Evolutionary conservation across 1,284 basidiomycete genomes (phyloP).

Genomic region (Cutaneotrichosporon spelunceum): DNA sequence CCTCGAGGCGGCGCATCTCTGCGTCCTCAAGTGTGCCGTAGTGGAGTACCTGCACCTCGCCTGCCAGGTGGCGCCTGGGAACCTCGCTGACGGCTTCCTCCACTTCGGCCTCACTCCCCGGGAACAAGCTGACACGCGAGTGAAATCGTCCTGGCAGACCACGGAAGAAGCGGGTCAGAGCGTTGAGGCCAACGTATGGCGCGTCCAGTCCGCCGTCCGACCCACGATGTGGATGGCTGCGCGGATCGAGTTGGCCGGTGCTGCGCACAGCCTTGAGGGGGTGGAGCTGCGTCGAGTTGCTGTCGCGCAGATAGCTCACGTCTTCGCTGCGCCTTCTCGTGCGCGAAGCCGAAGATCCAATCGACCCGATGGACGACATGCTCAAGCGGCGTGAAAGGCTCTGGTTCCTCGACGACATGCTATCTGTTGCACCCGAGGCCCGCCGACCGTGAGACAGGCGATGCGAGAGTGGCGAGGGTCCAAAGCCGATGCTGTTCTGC

Average conservation of each 20-base stretch:
- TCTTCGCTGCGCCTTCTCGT: not conserved
- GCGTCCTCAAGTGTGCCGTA: conserved; percentile 52
- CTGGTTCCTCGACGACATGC: not conserved
- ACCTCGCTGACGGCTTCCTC: not conserved
- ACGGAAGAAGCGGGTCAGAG: conserved; percentile 35
- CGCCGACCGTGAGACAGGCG: not conserved
- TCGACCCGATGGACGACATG: conserved; percentile 2
- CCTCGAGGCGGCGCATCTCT: conserved; percentile 50
- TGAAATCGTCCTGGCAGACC: conserved; percentile 41
- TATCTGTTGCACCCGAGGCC: not conserved
- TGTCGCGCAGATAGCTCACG: not conserved
- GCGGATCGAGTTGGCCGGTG: not conserved
- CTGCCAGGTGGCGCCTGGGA: conserved; percentile 32
- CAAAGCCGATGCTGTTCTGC: not conserved
- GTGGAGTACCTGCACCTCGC: conserved; percentile 50
- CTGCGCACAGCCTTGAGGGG: not conserved
- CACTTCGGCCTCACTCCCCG: conserved; percentile 4
- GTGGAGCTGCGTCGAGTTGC: not conserved
- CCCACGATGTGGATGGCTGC: not conserved
- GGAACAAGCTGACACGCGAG: conserved; percentile 16
- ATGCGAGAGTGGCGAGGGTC: not conserved
- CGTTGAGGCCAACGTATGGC: not conserved
- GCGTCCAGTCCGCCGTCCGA: not conserved
- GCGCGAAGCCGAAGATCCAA: not conserved
- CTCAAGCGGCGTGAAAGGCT: not conserved